Evolutionary conservation across 2,329 filamentous ascomycete species (phyloP).

Genomic region (Aphanoascus verrucosus): DNA sequence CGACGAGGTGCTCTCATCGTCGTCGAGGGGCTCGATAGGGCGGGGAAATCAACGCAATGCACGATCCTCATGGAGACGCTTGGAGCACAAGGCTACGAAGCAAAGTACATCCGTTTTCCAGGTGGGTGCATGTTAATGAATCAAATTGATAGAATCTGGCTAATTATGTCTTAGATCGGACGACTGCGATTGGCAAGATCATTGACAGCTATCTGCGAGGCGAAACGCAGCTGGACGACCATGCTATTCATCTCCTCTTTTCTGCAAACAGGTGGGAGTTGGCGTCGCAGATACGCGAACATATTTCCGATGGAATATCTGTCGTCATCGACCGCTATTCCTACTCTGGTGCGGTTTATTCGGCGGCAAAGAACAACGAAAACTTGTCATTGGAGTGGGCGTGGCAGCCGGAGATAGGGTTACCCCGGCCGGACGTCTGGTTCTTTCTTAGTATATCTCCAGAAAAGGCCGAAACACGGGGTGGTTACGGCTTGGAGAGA

Average conservation of each 20-base stretch:
- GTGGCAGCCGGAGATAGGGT: conserved; percentile 68
- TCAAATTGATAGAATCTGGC: conserved; percentile 1
- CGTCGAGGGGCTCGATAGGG: conserved; percentile 78
- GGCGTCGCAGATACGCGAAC: conserved; percentile 32
- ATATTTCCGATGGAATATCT: conserved; percentile 56
- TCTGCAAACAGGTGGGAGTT: conserved; percentile 83
- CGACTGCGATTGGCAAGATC: conserved; percentile 74
- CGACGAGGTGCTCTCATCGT: conserved; percentile 60
- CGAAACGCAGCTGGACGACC: conserved; percentile 64
- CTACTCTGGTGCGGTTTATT: conserved; percentile 89
- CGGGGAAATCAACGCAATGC: conserved; percentile 88
- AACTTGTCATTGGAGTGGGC: conserved; percentile 66
- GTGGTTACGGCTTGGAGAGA: conserved; percentile 79
- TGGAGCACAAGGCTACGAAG: conserved; percentile 40
- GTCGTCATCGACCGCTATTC: conserved; percentile 89
- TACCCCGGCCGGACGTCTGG: conserved; percentile 78
- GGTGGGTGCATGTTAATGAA: conserved; percentile 33
- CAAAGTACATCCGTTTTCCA: conserved; percentile 56
- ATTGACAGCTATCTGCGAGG: conserved; percentile 74
- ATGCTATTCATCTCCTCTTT: conserved; percentile 81
- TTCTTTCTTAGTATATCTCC: conserved; percentile 76
- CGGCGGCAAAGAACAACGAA: conserved; percentile 70
- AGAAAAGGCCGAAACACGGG: conserved; percentile 59
- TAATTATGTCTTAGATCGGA: conserved; percentile 50
- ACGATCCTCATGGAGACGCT: conserved; percentile 51